Evolutionary conservation across 2,329 filamentous ascomycete species (phyloP).

Genomic region (Chaetothyriales sp.): DNA sequence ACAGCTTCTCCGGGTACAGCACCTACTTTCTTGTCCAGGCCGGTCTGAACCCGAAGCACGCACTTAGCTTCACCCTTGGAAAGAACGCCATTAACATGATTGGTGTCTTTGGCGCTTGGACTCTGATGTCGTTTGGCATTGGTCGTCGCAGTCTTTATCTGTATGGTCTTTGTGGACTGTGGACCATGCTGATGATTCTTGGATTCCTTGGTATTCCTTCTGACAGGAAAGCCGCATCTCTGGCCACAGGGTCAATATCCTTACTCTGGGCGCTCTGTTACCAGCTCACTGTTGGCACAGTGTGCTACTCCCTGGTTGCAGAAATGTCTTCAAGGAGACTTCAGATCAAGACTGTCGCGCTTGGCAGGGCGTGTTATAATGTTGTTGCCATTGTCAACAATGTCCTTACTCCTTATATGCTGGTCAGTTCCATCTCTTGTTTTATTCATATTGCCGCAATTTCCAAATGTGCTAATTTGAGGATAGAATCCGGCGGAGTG

Average conservation of each 20-base stretch:
- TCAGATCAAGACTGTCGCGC: conserved; percentile 79
- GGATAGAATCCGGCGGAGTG: conserved; percentile 38
- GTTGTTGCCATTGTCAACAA: conserved; percentile 44
- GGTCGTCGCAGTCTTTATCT: conserved; percentile 64
- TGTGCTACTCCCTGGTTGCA: conserved; percentile 74
- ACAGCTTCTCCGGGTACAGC: conserved; percentile 48
- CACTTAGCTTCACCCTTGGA: conserved; percentile 34
- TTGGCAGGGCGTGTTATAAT: conserved; percentile 67
- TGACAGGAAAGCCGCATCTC: conserved; percentile 41
- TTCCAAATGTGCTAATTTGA: neutral
- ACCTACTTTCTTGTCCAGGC: conserved; percentile 39
- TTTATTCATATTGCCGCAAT: neutral
- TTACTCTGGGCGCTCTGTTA: conserved; percentile 68
- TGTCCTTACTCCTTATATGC: conserved; percentile 78
- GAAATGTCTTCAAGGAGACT: conserved; percentile 70
- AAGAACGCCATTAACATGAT: conserved; percentile 29
- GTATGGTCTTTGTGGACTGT: conserved; percentile 58
- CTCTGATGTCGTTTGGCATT: conserved; percentile 55
- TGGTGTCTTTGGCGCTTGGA: conserved; percentile 33
- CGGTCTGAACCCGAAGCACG: conserved; percentile 20
- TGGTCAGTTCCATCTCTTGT: conserved; percentile 41
- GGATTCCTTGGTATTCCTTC: conserved; percentile 68
- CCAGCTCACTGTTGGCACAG: conserved; percentile 73
- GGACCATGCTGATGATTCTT: conserved; percentile 61
- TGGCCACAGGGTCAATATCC: conserved; percentile 77